phyloP scores from a whole-genome alignment of 768 basidiomycete species.

The Phaffia tasmanica region DNA sequence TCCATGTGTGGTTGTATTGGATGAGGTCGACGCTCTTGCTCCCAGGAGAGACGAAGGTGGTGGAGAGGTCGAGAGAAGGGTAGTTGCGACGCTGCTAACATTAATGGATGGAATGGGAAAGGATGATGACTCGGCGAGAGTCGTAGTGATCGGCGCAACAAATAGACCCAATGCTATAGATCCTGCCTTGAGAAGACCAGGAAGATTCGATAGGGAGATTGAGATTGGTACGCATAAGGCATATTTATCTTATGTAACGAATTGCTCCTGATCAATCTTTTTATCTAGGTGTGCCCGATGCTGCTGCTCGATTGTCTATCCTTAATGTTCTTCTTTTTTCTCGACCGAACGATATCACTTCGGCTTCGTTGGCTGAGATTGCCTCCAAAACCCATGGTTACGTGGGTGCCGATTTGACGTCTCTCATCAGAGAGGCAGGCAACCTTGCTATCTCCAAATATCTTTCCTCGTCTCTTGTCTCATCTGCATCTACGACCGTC shows the following conservation, averaged over 20 bases:
- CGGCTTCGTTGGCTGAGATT: slow-evolving; percentile 52
- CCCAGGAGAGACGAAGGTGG: slow-evolving; percentile 81
- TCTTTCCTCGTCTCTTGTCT: slow-evolving; percentile 10
- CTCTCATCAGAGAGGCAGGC: slow-evolving; percentile 85
- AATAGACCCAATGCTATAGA: slow-evolving; percentile 93
- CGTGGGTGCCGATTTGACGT: slow-evolving; percentile 89
- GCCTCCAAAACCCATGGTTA: slow-evolving; percentile 78
- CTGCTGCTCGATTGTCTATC: slow-evolving; percentile 70
- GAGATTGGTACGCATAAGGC: slow-evolving; percentile 60
- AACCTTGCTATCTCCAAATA: slow-evolving; percentile 70
- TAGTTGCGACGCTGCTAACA: slow-evolving; percentile 88
- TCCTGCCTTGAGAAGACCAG: slow-evolving; percentile 77
- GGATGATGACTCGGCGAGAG: slow-evolving; percentile 52
- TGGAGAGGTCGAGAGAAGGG: slow-evolving; percentile 89
- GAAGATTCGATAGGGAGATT: slow-evolving; percentile 86
- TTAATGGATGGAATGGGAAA: slow-evolving; percentile 67
- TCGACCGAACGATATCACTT: slow-evolving; percentile 61
- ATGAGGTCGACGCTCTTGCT: slow-evolving; percentile 91
- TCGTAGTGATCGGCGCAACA: slow-evolving; percentile 92
- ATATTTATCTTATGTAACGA: not conserved
- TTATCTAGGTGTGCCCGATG: slow-evolving; percentile 68
- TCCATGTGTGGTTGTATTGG: slow-evolving; percentile 87
- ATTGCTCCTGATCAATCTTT: not conserved
- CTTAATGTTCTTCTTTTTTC: slow-evolving; percentile 70
- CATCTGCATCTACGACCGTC: slow-evolving; percentile 33